These are phyloP conservation scores for Proliferodiscus dingleyae DNA, from an alignment of 2,329 filamentous ascomycete species.

Conservation along the genomic window DNA sequence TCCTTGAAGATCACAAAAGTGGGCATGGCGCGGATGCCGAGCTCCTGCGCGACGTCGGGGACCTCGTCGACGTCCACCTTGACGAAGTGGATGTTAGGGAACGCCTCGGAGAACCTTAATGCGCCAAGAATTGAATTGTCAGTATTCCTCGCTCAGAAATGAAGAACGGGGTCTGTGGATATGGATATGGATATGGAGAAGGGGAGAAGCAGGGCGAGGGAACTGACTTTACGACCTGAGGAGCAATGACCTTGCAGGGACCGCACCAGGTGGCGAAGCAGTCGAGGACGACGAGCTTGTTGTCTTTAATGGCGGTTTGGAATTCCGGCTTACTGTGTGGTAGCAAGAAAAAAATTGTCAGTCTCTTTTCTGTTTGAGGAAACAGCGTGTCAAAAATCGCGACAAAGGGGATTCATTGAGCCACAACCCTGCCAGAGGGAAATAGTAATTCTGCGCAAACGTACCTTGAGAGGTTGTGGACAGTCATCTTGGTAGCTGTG, in stretches of 20 bases:
- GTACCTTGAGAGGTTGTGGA: slow-evolving; percentile 40
- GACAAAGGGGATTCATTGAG: too few species aligned
- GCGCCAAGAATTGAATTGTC: slow-evolving; percentile 9
- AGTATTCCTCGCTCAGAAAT: slow-evolving; percentile 8
- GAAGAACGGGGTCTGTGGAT: slow-evolving; percentile 7
- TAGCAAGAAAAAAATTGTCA: slow-evolving; percentile 17
- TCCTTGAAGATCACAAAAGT: slow-evolving; percentile 83
- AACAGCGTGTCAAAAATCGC: too few species aligned
- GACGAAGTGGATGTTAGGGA: slow-evolving; percentile 65
- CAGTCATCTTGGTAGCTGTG: slow-evolving; percentile 39
- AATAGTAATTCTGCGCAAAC: slow-evolving; percentile 9
- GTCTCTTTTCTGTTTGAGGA: too few species aligned
- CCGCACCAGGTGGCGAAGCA: slow-evolving; percentile 90
- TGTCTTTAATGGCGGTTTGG: slow-evolving; percentile 46
- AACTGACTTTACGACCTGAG: slow-evolving; percentile 61
- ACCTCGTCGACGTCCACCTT: slow-evolving; percentile 90
- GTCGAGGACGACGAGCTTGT: slow-evolving; percentile 72
- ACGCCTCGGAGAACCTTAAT: slow-evolving; percentile 54
- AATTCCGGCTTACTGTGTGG: slow-evolving; percentile 57
- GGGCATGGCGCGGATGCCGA: slow-evolving; percentile 85
- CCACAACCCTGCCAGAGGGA: too few species aligned
- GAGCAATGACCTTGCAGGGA: slow-evolving; percentile 88
- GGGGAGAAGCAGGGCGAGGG: slow-evolving; percentile 11
- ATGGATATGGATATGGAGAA: slow-evolving; percentile 10
- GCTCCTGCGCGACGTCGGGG: slow-evolving; percentile 67